Evolutionary conservation across 805 yeast genomes (phyloP).

Genomic region (Pichia deserticola): DNA sequence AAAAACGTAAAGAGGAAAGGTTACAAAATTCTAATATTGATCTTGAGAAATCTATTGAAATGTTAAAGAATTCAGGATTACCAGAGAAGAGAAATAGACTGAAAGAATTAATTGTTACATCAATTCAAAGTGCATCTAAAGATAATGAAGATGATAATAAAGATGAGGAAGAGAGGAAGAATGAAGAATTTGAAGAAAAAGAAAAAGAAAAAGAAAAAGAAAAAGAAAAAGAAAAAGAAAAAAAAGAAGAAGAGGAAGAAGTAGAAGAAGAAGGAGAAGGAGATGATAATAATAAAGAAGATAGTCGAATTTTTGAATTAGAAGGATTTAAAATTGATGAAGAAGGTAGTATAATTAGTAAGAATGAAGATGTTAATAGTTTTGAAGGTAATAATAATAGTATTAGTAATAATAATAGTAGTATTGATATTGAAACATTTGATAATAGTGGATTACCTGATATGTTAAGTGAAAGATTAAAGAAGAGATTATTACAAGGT

Average conservation of each 20-base stretch:
- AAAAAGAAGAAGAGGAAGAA: not conserved
- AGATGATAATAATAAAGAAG: slow-evolving; percentile 11
- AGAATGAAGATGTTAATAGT: too few relatives aligned
- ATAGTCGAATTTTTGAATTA: not conserved
- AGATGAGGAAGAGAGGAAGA: not conserved
- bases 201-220: not conserved
- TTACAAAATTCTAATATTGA: slow-evolving; percentile 30
- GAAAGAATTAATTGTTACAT: slow-evolving; percentile 71
- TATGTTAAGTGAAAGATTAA: slow-evolving; percentile 27
- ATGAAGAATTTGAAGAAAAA: not conserved
- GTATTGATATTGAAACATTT: not conserved
- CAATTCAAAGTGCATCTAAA: slow-evolving; percentile 52
- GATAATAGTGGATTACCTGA: slow-evolving; percentile 3
- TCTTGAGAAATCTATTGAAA: slow-evolving; percentile 83
- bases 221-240: not conserved
- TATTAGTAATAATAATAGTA: not conserved
- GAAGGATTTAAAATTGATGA: slow-evolving; percentile 17
- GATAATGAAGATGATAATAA: not conserved
- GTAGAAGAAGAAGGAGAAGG: not conserved
- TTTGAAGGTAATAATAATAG: not conserved
- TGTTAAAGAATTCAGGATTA: slow-evolving; percentile 80
- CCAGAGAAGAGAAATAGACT: slow-evolving; percentile 29
- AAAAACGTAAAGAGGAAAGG: slow-evolving; percentile 37
- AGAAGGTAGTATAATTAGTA: not conserved
- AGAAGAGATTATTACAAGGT: slow-evolving; percentile 20